phyloP scores from a whole-genome alignment of 2,329 filamentous ascomycete genomes.

The Alternaria gansuensis region DNA sequence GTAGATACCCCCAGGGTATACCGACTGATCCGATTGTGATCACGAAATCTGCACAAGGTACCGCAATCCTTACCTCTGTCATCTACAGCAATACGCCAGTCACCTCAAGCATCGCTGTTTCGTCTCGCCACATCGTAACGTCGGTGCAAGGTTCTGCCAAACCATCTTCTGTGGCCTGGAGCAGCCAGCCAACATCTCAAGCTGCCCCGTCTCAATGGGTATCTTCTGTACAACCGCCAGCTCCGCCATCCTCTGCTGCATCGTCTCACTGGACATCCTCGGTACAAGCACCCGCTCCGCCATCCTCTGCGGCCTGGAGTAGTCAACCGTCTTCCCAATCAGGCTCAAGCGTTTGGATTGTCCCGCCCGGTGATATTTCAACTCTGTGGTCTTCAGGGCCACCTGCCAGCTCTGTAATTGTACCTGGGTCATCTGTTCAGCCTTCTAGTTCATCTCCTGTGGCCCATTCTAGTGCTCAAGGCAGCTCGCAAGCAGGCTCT shows the following conservation, averaged over 20 bases:
- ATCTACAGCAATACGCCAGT: background rate
- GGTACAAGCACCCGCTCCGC: background rate
- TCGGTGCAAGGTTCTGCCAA: conserved; percentile 2
- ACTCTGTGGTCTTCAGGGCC: background rate
- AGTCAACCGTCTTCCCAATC: background rate
- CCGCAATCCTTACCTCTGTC: background rate
- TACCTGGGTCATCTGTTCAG: background rate
- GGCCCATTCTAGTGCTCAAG: background rate
- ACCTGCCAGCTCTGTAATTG: background rate
- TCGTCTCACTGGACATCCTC: conserved; percentile 1
- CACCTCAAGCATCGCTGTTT: background rate
- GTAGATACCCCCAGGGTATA: background rate
- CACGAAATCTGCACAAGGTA: conserved; percentile 1
- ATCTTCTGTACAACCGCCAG: conserved; percentile 2
- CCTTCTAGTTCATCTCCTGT: background rate
- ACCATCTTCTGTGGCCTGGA: conserved; percentile 3
- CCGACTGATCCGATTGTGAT: background rate
- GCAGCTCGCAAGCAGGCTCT: background rate
- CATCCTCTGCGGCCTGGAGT: background rate
- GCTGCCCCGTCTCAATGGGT: background rate
- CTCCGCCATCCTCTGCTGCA: background rate
- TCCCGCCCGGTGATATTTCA: background rate
- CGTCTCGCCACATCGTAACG: background rate
- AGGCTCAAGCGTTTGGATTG: background rate
- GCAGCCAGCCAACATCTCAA: background rate